Percentiles rank a stretch among this genome's conserved stretches.
These are phyloP conservation scores for Oryza officinalis DNA, from an alignment of 176 grass and related monocot genomes.

Conservation along the genomic window DNA sequence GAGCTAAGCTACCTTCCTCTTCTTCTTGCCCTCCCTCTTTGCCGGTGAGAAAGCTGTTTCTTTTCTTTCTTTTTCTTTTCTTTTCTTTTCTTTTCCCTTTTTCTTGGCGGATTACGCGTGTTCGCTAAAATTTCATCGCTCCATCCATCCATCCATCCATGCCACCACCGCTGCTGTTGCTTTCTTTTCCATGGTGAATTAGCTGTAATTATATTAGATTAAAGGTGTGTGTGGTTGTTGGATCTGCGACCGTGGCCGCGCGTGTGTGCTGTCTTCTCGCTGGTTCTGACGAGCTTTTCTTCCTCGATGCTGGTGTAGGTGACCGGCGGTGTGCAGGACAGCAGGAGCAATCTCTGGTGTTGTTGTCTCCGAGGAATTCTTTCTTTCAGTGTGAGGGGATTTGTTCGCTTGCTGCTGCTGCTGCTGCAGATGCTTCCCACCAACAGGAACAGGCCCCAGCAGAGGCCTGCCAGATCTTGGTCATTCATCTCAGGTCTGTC, in stretches of 20 bases:
- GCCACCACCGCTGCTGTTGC: background rate
- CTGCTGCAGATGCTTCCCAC: slow-evolving; percentile 59
- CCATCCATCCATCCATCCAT: background rate
- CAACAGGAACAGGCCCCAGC: slow-evolving; percentile 69
- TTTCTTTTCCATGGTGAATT: background rate
- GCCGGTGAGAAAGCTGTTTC: background rate
- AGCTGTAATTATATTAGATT: background rate
- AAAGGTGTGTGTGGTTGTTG: background rate
- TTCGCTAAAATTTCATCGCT: background rate
- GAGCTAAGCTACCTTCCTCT: background rate
- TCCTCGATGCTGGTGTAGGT: background rate
- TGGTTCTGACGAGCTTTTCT: background rate
- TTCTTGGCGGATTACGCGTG: background rate
- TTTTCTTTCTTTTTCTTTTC: background rate
- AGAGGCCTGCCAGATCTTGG: slow-evolving; percentile 78
- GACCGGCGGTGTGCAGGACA: background rate
- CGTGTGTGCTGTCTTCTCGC: too few relatives aligned
- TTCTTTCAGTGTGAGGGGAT: background rate
- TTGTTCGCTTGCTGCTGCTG: background rate
- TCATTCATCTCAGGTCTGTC: slow-evolving; percentile 72
- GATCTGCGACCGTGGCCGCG: background rate
- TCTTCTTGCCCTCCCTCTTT: background rate
- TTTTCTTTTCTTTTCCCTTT: background rate
- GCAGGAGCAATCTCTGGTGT: background rate
- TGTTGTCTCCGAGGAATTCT: background rate